Conservation (phyloP, 495 filamentous ascomycete species). For the Hyaloscypha finlandica region DNA sequence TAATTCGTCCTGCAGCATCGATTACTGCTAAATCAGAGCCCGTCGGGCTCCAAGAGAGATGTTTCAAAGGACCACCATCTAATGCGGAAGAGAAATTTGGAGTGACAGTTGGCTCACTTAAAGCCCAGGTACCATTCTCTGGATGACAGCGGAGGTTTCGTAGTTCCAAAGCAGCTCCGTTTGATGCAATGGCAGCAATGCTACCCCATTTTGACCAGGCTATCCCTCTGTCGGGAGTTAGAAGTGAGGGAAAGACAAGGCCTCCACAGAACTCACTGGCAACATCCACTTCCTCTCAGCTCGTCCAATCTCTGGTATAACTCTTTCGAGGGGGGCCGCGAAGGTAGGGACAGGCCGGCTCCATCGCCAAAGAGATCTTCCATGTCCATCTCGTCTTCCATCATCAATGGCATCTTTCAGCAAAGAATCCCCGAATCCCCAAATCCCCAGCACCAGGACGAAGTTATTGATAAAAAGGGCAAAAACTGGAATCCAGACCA, state of each 20-base stretch:
- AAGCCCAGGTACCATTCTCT: conserved; percentile 72
- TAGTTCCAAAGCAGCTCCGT: conserved; percentile 67
- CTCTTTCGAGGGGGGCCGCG: conserved; percentile 59
- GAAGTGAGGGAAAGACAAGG: neutral
- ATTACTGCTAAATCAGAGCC: conserved; percentile 75
- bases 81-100: conserved; percentile 44
- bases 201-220: conserved; percentile 89
- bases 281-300: conserved; percentile 74
- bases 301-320: conserved; percentile 77
- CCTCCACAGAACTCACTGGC: conserved; percentile 64
- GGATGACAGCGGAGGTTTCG: conserved; percentile 70
- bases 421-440: neutral
- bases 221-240: conserved; percentile 59
- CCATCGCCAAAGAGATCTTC: conserved; percentile 76
- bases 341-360: conserved; percentile 55
- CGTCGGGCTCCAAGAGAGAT: conserved; percentile 78
- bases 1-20: conserved; percentile 72
- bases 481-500: neutral
- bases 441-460: neutral
- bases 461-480: neutral
- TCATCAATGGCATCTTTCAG: conserved; percentile 39
- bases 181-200: conserved; percentile 78
- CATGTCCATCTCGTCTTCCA: conserved; percentile 69
- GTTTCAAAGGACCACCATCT: conserved; percentile 59
- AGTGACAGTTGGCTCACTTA: conserved; percentile 61